Evolutionary conservation across 176 grass and related monocot genomes (phyloP).

Genomic region (Raddia guianensis): DNA sequence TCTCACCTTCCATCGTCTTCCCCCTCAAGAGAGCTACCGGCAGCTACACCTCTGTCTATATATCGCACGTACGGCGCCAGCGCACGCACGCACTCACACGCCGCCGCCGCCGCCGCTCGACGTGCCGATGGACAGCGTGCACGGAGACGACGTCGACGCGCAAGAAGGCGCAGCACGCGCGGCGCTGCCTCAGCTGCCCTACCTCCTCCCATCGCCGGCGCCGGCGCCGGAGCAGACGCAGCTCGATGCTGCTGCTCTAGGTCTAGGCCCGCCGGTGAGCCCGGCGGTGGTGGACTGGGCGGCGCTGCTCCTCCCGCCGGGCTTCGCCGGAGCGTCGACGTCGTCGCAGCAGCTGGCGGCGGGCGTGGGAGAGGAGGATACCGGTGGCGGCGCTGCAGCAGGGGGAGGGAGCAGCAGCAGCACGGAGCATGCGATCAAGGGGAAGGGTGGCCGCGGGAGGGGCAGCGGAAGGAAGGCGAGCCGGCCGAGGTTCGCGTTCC

Average conservation of each 20-base stretch:
- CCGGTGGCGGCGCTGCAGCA: neutral
- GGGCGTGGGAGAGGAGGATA: neutral
- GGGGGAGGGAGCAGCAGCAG: neutral
- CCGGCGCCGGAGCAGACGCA: neutral
- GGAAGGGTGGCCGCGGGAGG: constrained; percentile 17
- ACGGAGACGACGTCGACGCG: neutral
- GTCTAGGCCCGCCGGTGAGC: neutral
- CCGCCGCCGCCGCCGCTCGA: no score
- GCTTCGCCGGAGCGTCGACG: neutral
- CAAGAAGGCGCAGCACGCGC: neutral
- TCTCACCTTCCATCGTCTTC: constrained; percentile 70
- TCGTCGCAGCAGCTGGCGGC: constrained; percentile 24
- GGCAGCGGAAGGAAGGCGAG: constrained; percentile 51
- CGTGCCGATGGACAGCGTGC: constrained; percentile 22
- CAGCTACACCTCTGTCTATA: constrained; percentile 43
- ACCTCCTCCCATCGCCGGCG: neutral
- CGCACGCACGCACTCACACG: neutral
- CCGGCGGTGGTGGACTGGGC: constrained; percentile 42
- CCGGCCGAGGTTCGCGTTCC: constrained; percentile 74
- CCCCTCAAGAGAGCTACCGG: constrained; percentile 47
- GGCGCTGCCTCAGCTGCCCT: neutral
- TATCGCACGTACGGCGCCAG: neutral
- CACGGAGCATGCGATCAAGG: neutral
- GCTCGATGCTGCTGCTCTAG: constrained; percentile 4
- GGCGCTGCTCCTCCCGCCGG: constrained; percentile 36